These are phyloP conservation scores for Beta vulgaris DNA, from an alignment of 148 eudicot genomes.

Conservation along the genomic window DNA sequence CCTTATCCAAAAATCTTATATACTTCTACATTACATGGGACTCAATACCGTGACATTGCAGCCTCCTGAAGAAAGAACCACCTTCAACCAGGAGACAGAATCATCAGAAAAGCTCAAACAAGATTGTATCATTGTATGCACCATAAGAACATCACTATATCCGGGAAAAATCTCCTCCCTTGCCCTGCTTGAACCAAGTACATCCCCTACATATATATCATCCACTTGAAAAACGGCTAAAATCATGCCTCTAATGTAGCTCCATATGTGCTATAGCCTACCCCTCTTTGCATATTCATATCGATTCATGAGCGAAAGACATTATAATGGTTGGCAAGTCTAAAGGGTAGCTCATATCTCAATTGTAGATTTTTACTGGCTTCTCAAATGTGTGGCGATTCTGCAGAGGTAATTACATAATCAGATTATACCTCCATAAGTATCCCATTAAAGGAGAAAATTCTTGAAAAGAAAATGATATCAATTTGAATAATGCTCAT, in stretches of 20 bases:
- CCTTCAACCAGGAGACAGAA: conserved; percentile 15
- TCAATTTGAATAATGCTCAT: too few relatives aligned
- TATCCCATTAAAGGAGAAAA: neutral
- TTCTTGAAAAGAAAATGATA: neutral
- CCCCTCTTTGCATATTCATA: conserved; percentile 10
- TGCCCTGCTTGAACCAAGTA: conserved; percentile 17
- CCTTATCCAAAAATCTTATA: conserved; percentile 40
- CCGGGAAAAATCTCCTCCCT: conserved; percentile 2
- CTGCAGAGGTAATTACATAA: conserved; percentile 44
- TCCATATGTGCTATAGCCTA: conserved; percentile 10
- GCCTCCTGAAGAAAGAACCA: conserved; percentile 10
- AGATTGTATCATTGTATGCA: conserved; percentile 24
- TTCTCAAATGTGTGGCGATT: conserved; percentile 85
- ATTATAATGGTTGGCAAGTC: conserved; percentile 2
- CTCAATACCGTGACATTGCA: conserved; percentile 9
- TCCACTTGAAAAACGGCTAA: neutral
- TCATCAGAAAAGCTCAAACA: conserved; percentile 29
- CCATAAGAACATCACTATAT: neutral
- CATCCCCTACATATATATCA: conserved; percentile 1
- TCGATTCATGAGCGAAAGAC: conserved; percentile 7
- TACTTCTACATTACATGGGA: conserved; percentile 38
- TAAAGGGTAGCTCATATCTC: conserved; percentile 8
- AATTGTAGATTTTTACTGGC: conserved; percentile 92
- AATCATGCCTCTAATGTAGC: conserved; percentile 14
- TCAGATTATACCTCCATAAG: neutral